Evolutionary conservation across 352 stramenopile genomes (phyloP).

Genomic region (Phytophthora hibernalis): DNA sequence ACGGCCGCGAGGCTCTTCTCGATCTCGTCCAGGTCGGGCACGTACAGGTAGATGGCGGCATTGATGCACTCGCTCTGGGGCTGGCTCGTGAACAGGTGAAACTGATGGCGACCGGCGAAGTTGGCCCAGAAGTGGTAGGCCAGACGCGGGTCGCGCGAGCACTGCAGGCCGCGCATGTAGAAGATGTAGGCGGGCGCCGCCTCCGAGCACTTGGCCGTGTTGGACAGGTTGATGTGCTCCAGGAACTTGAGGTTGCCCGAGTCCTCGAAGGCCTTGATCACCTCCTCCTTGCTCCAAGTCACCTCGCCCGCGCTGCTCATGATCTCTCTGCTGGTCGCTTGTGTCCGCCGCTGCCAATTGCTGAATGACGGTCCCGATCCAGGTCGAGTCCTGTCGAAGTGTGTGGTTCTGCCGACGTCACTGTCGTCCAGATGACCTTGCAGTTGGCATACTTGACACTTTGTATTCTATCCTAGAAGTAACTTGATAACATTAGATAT

Average conservation of each 20-base stretch:
- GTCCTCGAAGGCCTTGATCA: slow-evolving; percentile 58
- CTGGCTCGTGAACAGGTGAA: slow-evolving; percentile 75
- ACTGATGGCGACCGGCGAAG: slow-evolving; percentile 68
- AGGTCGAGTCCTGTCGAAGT: not conserved
- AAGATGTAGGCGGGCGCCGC: slow-evolving; percentile 55
- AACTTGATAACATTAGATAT: no score
- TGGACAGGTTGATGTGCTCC: slow-evolving; percentile 78
- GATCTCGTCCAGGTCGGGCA: slow-evolving; percentile 61
- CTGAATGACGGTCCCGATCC: slow-evolving; percentile 16
- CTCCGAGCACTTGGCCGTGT: slow-evolving; percentile 61
- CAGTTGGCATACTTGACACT: not conserved
- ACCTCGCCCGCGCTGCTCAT: slow-evolving; percentile 44
- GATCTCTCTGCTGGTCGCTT: slow-evolving; percentile 1
- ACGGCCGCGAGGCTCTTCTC: slow-evolving; percentile 58
- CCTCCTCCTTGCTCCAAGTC: slow-evolving; percentile 55
- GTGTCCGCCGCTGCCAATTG: slow-evolving; percentile 7
- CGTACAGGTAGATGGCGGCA: slow-evolving; percentile 67
- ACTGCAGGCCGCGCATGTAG: slow-evolving; percentile 71
- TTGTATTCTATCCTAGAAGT: no score
- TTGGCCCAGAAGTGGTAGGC: slow-evolving; percentile 80
- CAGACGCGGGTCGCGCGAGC: slow-evolving; percentile 68
- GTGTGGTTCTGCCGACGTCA: slow-evolving; percentile 17
- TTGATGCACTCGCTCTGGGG: slow-evolving; percentile 65
- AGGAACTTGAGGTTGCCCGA: slow-evolving; percentile 74
- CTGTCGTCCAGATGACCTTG: not conserved